Conservation (phyloP, 371 early-diverging fungal genomes). For the Umbelopsis sp. region DNA sequence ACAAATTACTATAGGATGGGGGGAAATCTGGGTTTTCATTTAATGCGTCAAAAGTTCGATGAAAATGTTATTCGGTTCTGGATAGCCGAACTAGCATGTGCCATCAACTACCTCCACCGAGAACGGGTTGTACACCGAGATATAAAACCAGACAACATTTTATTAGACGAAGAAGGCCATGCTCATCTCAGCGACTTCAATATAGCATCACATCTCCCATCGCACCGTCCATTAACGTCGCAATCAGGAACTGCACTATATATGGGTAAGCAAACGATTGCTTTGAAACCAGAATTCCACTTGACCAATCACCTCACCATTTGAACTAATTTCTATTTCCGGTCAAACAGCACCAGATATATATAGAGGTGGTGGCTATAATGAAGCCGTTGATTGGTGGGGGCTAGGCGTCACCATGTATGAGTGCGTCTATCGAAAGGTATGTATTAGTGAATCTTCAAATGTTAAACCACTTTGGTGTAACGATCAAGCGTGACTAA, state of each 20-base stretch:
- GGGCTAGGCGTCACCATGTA: slow-evolving; percentile 85
- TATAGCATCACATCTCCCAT: slow-evolving; percentile 69
- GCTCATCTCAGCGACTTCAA: slow-evolving; percentile 86
- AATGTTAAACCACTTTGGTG: slow-evolving; percentile 7
- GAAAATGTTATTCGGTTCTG: slow-evolving; percentile 79
- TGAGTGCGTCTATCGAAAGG: slow-evolving; percentile 66
- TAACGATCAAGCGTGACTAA: neutral
- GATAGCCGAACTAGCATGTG: slow-evolving; percentile 78
- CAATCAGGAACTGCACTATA: slow-evolving; percentile 81
- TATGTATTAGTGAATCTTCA: slow-evolving; percentile 22
- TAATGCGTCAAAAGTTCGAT: slow-evolving; percentile 65
- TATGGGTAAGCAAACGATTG: slow-evolving; percentile 61
- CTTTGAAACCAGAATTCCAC: neutral
- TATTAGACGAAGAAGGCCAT: slow-evolving; percentile 78
- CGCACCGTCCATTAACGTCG: slow-evolving; percentile 62
- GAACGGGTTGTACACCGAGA: slow-evolving; percentile 83
- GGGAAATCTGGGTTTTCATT: slow-evolving; percentile 83
- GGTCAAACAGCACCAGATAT: slow-evolving; percentile 76
- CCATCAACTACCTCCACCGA: slow-evolving; percentile 78
- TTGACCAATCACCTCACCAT: too few species aligned
- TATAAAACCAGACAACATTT: slow-evolving; percentile 85
- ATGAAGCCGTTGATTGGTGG: slow-evolving; percentile 90
- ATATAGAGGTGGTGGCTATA: slow-evolving; percentile 72
- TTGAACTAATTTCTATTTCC: neutral
- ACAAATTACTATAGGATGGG: slow-evolving; percentile 63